Percentiles rank a stretch among this genome's conserved stretches.
Evolutionary conservation across 805 yeast genomes (phyloP).

Genomic region (Wickerhamiella bombiphila): DNA sequence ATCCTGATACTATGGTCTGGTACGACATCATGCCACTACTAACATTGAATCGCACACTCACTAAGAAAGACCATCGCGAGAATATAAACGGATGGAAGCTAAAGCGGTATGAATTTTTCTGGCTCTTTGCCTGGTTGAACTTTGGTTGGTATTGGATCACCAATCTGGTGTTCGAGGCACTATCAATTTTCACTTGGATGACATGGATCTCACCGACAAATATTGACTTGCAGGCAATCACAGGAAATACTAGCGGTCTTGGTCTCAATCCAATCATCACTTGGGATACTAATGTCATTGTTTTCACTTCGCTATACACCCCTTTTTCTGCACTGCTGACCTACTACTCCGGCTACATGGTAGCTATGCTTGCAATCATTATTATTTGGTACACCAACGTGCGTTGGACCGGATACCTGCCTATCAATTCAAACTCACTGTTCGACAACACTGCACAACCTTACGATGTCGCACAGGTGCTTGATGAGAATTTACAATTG

Average conservation of each 20-base stretch:
- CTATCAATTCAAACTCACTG: slow-evolving; percentile 32
- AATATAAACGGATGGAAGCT: slow-evolving; percentile 45
- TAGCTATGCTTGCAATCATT: slow-evolving; percentile 22
- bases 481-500: slow-evolving; percentile 29
- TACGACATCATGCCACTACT: slow-evolving; percentile 35
- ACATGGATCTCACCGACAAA: slow-evolving; percentile 43
- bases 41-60: slow-evolving; percentile 35
- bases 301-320: slow-evolving; percentile 23
- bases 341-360: slow-evolving; percentile 25
- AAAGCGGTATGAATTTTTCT: slow-evolving; percentile 36
- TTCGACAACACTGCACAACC: slow-evolving; percentile 37
- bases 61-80: slow-evolving; percentile 28
- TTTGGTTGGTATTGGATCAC: slow-evolving; percentile 55
- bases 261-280: slow-evolving; percentile 41
- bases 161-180: slow-evolving; percentile 45
- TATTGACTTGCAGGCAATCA: slow-evolving; percentile 32
- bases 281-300: slow-evolving; percentile 32
- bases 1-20: slow-evolving; percentile 40
- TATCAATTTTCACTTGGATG: slow-evolving; percentile 48
- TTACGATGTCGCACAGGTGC: slow-evolving; percentile 33
- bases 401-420: slow-evolving; percentile 37
- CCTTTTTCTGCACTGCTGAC: slow-evolving; percentile 31
- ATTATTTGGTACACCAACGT: slow-evolving; percentile 32
- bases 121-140: slow-evolving; percentile 28
- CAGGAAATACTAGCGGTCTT: slow-evolving; percentile 34